phyloP scores from a whole-genome alignment of 2,329 filamentous ascomycete genomes.

The Monilinia aucupariae region DNA sequence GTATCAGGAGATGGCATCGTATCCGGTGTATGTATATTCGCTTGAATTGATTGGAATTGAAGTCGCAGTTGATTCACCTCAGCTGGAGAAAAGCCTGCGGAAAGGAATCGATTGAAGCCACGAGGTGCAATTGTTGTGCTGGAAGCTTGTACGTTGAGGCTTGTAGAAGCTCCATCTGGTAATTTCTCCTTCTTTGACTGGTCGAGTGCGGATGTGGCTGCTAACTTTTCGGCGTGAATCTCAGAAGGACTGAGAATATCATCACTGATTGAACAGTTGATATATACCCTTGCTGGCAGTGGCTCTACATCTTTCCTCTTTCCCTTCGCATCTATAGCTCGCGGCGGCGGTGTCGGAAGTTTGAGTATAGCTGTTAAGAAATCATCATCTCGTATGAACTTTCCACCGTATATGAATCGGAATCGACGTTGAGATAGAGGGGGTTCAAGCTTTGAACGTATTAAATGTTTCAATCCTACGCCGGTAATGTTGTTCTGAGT shows the following conservation, averaged over 20 bases:
- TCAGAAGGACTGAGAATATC: slow-evolving; percentile 64
- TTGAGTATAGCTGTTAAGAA: slow-evolving; percentile 65
- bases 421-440: slow-evolving; percentile 63
- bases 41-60: slow-evolving; percentile 83
- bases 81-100: slow-evolving; percentile 71
- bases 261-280: slow-evolving; percentile 89
- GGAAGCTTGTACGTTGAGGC: slow-evolving; percentile 18
- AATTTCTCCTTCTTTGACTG: slow-evolving; percentile 21
- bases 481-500: slow-evolving; percentile 65
- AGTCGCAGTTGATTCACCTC: slow-evolving; percentile 81
- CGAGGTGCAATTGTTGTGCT: slow-evolving; percentile 53
- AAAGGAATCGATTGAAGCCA: slow-evolving; percentile 82
- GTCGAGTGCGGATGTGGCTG: slow-evolving; percentile 24
- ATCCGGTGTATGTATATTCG: slow-evolving; percentile 77
- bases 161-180: slow-evolving; percentile 12
- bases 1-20: slow-evolving; percentile 76
- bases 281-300: slow-evolving; percentile 59
- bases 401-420: slow-evolving; percentile 85
- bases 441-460: slow-evolving; percentile 64
- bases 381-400: slow-evolving; percentile 70
- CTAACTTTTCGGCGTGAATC: slow-evolving; percentile 58
- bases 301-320: slow-evolving; percentile 64
- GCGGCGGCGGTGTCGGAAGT: slow-evolving; percentile 48
- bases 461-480: slow-evolving; percentile 72
- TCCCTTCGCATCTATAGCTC: slow-evolving; percentile 40